phyloP scores from a whole-genome alignment of 2,329 filamentous ascomycete genomes.

The Colletotrichum scovillei region DNA sequence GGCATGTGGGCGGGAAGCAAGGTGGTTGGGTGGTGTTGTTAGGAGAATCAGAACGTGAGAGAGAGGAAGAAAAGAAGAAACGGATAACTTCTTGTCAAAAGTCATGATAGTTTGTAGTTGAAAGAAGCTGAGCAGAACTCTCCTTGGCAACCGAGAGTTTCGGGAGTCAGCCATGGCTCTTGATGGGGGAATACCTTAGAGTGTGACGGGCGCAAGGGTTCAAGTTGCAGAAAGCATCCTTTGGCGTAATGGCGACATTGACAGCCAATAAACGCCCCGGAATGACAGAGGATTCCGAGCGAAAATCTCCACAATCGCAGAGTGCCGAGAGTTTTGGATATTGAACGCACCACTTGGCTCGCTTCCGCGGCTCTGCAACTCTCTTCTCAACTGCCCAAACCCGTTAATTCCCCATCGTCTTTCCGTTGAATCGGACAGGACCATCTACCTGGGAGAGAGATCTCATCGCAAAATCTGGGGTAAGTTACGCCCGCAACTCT shows the following conservation, averaged over 20 bases:
- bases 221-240: not conserved
- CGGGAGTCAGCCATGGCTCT: not conserved
- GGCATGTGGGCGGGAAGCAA: slow-evolving; percentile 22
- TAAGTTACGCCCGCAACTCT: slow-evolving; percentile 26
- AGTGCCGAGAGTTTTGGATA: slow-evolving; percentile 14
- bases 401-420: not conserved
- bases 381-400: not conserved
- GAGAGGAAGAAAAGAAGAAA: not conserved
- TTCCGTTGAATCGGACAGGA: not conserved
- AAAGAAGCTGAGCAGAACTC: not conserved
- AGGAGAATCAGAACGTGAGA: not conserved
- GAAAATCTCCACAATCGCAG: slow-evolving; percentile 22
- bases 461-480: slow-evolving; percentile 18
- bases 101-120: not conserved
- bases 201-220: slow-evolving; percentile 21
- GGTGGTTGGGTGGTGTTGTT: not conserved
- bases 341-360: slow-evolving; percentile 4
- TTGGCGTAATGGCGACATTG: slow-evolving; percentile 20
- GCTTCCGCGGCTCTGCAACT: slow-evolving; percentile 14
- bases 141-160: not conserved
- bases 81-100: not conserved
- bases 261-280: slow-evolving; percentile 24
- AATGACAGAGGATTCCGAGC: slow-evolving; percentile 24
- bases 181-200: not conserved
- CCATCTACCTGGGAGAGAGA: not conserved